These are phyloP conservation scores for Pelargonium nanum DNA, from an alignment of 345 rosid genomes.

Conservation along the genomic window DNA sequence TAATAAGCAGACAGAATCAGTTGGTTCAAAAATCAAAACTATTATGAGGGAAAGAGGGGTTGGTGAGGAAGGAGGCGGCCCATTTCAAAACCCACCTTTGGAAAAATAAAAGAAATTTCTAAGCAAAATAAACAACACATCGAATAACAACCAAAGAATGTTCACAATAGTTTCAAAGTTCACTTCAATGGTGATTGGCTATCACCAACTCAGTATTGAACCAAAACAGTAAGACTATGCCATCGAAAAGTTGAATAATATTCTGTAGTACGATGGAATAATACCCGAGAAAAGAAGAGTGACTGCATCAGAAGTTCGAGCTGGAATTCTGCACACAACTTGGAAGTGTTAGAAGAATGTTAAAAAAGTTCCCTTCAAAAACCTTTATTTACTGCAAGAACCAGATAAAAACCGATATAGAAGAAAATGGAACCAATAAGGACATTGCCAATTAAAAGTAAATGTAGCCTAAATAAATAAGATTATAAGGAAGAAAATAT, in stretches of 20 bases:
- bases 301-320: constrained; percentile 96
- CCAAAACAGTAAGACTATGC: constrained; percentile 12
- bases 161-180: no score
- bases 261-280: constrained; percentile 12
- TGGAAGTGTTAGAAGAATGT: constrained; percentile 8
- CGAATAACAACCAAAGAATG: no score
- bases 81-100: no score
- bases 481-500: constrained; percentile 26
- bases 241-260: constrained; percentile 9
- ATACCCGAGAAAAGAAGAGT: constrained; percentile 88
- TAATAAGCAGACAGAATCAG: no score
- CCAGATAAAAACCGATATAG: not conserved
- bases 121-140: no score
- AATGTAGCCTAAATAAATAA: no score
- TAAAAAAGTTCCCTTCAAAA: not conserved
- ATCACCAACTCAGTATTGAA: not conserved
- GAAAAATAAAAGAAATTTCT: no score
- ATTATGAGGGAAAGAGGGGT: no score
- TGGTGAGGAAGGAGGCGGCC: no score
- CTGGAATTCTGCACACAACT: constrained; percentile 68
- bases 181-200: no score
- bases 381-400: not conserved
- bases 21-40: no score
- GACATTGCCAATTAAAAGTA: constrained; percentile 3
- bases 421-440: not conserved